Conservation (phyloP, 306 rosid genomes). For the Trifolium dubium region DNA sequence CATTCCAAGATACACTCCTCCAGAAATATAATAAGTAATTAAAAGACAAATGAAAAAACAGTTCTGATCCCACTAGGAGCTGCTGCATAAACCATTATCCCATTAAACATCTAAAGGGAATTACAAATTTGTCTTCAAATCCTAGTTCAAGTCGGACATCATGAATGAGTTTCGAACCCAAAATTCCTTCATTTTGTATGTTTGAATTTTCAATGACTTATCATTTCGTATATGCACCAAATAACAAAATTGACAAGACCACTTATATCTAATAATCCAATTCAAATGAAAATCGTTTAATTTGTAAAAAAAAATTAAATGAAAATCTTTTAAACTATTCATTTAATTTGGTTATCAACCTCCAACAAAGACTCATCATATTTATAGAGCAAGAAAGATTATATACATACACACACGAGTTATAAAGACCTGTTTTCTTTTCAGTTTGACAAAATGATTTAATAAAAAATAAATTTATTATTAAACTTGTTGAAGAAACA, state of each 20-base stretch:
- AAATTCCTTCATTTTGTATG: no score
- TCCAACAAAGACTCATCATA: neutral
- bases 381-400: neutral
- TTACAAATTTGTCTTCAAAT: no score
- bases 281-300: no score
- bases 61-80: no score
- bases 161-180: no score
- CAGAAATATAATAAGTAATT: constrained; percentile 7
- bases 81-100: neutral
- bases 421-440: neutral
- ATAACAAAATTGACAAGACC: no score
- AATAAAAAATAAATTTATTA: no score
- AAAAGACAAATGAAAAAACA: neutral
- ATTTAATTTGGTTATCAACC: neutral
- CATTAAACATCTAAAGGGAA: neutral
- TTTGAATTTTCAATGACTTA: no score
- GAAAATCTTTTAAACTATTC: neutral
- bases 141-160: neutral
- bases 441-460: neutral
- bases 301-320: no score
- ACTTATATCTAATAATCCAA: no score
- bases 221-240: no score
- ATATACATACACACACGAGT: neutral
- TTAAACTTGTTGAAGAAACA: no score
- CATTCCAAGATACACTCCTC: constrained; percentile 9